Base-by-base conservation (phyloP, 2,329 filamentous ascomycete species). In the Clathrospora elynae region DNA sequence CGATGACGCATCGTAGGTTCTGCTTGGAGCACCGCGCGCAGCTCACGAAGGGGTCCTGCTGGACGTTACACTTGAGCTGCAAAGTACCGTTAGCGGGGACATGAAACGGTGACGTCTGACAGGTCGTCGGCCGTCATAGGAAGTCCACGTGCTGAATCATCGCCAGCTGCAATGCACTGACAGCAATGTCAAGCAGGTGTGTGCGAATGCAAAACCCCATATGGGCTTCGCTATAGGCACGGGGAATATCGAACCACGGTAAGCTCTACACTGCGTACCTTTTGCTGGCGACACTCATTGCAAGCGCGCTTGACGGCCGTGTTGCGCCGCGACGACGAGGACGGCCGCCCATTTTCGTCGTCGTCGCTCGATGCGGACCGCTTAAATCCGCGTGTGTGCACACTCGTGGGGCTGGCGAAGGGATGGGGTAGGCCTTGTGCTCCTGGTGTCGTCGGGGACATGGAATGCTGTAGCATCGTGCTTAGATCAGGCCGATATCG, bases 251-350 rank as follows among this genome's bases (percentile, higher is more conserved):
- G n/a, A n/a, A n/a, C n/a, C n/a, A n/a, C n/a, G 20, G n/a, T 14
- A n/a, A 13, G 28, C 11, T 14, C 30, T 26, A 30, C 11, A 8
- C 24, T n/a, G 53, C 62, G 75, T 79, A 89, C 87, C 78, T 92
- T 92, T 71, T 92, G 88, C 72, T 92, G 88, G 49, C 87, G 80
- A 66, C 87, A 92, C 70, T 92, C 87, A 64, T 91, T 91, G 71
- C 88, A 92, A 5, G 88, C 88, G 60, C 88, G 79, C 74, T 92
- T 90, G 34, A 70, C 67, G 26, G 66, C 65, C 3, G 62, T 62
- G 46, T 64, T 62, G 46, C 67, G 66, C 35, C 62, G 57, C 51
- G 57, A 49, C 20, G 58, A 61, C 34, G 51, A 55, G 13, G 49
- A 53, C 17, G 51, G 53, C 23, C 63, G 57, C 24, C 60, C 62